These are phyloP conservation scores for Telopea speciosissima DNA, from an alignment of 177 flowering plant genomes.

Conservation along the genomic window DNA sequence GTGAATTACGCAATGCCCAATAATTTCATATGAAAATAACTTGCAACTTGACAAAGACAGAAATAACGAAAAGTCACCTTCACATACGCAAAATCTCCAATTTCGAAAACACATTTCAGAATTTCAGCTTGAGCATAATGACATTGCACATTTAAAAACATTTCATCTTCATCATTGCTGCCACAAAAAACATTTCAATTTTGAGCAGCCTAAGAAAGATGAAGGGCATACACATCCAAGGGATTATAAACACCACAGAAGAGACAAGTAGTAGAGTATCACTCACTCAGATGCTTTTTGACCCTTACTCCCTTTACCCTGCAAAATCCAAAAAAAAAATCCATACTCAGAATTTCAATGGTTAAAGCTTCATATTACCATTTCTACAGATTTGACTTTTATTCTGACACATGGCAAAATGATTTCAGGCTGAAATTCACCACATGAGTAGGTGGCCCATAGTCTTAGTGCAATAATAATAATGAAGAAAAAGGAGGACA, in stretches of 20 bases:
- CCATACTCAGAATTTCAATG: not conserved
- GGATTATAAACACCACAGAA: not conserved
- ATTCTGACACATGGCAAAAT: too few species aligned
- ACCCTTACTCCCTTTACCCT: conserved; percentile 32
- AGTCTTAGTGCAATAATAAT: too few species aligned
- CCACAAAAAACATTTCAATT: conserved; percentile 12
- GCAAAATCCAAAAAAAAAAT: conserved; percentile 22
- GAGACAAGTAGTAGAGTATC: conserved; percentile 8
- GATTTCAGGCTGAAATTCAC: too few species aligned
- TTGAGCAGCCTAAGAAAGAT: conserved; percentile 2
- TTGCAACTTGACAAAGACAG: not conserved
- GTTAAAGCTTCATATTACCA: not conserved
- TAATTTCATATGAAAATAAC: too few species aligned
- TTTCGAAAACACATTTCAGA: conserved; percentile 30
- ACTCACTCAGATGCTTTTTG: conserved; percentile 36
- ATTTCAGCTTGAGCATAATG: conserved; percentile 72
- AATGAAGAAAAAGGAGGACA: too few species aligned
- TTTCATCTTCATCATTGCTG: conserved; percentile 59
- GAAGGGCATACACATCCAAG: not conserved
- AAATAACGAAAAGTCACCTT: conserved; percentile 35
- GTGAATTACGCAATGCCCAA: too few species aligned
- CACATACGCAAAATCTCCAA: conserved; percentile 76
- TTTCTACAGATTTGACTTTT: too few species aligned
- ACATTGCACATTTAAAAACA: conserved; percentile 55
- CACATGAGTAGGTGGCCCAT: too few species aligned